phyloP scores from a whole-genome alignment of 192 early-diverging fungal species.

The Mortierella antarctica region DNA sequence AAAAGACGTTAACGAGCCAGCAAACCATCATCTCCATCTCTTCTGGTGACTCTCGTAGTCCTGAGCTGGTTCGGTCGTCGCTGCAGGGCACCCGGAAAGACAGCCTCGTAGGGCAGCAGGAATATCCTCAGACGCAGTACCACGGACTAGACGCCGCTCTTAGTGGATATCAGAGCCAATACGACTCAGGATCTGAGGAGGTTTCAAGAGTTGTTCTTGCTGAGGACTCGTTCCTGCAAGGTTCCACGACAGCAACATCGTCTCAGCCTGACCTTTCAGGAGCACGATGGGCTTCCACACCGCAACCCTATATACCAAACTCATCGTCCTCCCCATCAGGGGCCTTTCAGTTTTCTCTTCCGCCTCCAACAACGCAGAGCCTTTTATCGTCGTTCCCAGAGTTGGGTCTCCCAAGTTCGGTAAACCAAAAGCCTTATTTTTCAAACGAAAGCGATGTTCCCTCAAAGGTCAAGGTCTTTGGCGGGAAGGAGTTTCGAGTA shows the following conservation, averaged over 20 bases:
- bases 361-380: constrained; percentile 55
- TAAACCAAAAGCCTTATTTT: constrained; percentile 72
- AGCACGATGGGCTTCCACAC: too few relatives aligned
- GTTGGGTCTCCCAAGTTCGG: constrained; percentile 39
- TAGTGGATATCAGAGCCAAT: neutral
- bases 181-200: neutral
- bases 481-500: constrained; percentile 69
- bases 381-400: constrained; percentile 48
- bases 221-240: constrained; percentile 23
- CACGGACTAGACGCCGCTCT: neutral
- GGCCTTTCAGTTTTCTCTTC: constrained; percentile 28
- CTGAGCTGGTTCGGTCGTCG: neutral
- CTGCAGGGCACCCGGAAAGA: neutral
- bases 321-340: neutral
- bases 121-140: neutral
- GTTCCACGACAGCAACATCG: neutral
- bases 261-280: too few relatives aligned
- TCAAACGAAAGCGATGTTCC: constrained; percentile 70
- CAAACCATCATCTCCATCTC: neutral
- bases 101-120: neutral
- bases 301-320: too few relatives aligned
- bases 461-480: constrained; percentile 59
- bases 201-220: constrained; percentile 1
- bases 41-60: neutral
- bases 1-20: neutral